Evolutionary conservation across 306 rosid genomes (phyloP), one percentile per base, ranked within the genome.

Genomic region (Sesbania bispinosa): DNA sequence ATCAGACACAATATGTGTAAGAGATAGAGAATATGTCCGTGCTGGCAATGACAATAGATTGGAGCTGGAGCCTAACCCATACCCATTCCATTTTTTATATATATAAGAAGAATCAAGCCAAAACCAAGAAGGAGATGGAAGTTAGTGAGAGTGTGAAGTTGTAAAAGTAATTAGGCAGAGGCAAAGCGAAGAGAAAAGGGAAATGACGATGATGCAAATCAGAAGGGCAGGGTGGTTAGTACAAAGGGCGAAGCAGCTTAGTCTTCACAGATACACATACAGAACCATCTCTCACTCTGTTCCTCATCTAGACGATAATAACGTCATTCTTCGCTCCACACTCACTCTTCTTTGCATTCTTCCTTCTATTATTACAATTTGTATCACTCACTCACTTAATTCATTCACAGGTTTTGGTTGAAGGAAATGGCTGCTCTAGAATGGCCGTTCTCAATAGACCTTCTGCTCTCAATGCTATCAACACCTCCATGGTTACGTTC

Each of bases 381-480:
- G 5, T 5, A 73, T 61, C 24, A 26, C 1, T 60, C 11, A 62
- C 20, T 41, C 21, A 5, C 7, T 23, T 0, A 18, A 16, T 45
- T 58, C 46, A 1, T 19, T 60, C 11, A 24, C 69, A 72, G 70
- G 83, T 79, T 30, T 51, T 66, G 24, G 75, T 73, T 3, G 51
- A 64, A 55, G 78, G 64, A 59, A 64, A 73, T 66, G 71, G 64
- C 0, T 65, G 13, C 24, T 65, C 70, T 1, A 66, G 79, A 58
- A 36, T 66, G 50, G 71, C 75, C 2, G 30, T 73, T 38, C 83
- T 79, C 35, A 79, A 73, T 29, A 57, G 75, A 73, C 75, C 83
- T 33, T 65, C 71, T 5, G 20, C 75, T 66, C 83, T 79, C 57
- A 79, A 79, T 27, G 79, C 83, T 13, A 15, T 79, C 59, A 79